phyloP scores from a whole-genome alignment of 1,139 yeast genomes.

The Yamadazyma siamensis region DNA sequence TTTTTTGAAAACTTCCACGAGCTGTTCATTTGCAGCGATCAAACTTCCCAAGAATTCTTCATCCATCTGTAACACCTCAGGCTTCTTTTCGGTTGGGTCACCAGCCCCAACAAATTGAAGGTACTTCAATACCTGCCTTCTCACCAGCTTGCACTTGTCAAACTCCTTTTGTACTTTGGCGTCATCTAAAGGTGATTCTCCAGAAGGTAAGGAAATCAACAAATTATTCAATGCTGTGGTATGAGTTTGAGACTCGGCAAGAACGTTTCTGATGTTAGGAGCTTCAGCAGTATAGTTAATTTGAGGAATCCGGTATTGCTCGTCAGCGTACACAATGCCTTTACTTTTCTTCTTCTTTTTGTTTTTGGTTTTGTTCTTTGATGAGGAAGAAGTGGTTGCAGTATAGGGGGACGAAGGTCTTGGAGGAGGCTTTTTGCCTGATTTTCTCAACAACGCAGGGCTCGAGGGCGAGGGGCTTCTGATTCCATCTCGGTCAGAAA shows the following conservation, averaged over 20 bases:
- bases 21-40: conserved; percentile 84
- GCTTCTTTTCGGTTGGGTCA: conserved; percentile 25
- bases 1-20: conserved; percentile 66
- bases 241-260: conserved; percentile 75
- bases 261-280: conserved; percentile 63
- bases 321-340: conserved; percentile 46
- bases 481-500: conserved; percentile 10
- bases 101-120: conserved; percentile 74
- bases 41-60: conserved; percentile 86
- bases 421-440: conserved; percentile 19
- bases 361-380: conserved; percentile 10
- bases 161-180: conserved; percentile 57
- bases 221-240: conserved; percentile 72
- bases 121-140: conserved; percentile 76
- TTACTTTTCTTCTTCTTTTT: conserved; percentile 17
- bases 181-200: conserved; percentile 60
- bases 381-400: conserved; percentile 5
- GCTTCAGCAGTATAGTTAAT: conserved; percentile 70
- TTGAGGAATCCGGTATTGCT: conserved; percentile 58
- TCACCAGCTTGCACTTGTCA: conserved; percentile 68
- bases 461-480: conserved; percentile 17
- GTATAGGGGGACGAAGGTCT: conserved; percentile 27
- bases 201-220: conserved; percentile 52
- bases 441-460: conserved; percentile 11
- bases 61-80: conserved; percentile 35